Evolutionary conservation across 1,139 yeast genomes (phyloP), one percentile per base, ranked within the genome.

Genomic region (Magnusiomyces tetraspermus): DNA sequence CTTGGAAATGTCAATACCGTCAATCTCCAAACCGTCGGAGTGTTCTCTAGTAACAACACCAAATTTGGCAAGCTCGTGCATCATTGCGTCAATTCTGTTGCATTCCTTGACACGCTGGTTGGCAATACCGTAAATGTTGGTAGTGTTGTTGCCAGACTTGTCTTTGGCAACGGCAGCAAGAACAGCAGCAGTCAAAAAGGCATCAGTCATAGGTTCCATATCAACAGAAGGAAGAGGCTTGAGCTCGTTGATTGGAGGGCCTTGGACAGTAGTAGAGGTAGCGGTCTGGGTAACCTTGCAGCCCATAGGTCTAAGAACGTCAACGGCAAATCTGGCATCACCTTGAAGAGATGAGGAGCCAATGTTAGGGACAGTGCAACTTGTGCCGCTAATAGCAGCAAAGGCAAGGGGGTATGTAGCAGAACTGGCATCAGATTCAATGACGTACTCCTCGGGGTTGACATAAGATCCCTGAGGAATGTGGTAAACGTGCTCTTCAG

Each of bases 121-220:
- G 45, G 98, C 97, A 71, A 92, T 94, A 58, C 99, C 99, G 36
- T 85, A 81, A 60, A 92, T 92, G 11, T 85, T 78, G 4, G 97
- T 92, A 21, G 83, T 73, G 26, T 45, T 45, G 2, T 15, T 33
- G 2, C 33, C 46, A 30, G 55, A 52, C 13, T 15, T 19, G 15
- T 63, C 61, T 15, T 59, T 54, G 3, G 97, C 95, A 43, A 87
- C 78, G 19, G 98, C 97, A 43, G 98, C 98, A 28, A 89, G 95
- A 21, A 94, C 97, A 49, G 96, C 80, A 0, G 98, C 98, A 22
- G 98, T 92, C 65, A 92, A 76, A 67, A 92, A 92, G 0, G 98
- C 98, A 71, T 92, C 99, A 0, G 99, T 92, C 98, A 92, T 92
- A 53, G 98, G 98, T 70, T 92, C 98, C 98, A 92, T 94, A 67